These are phyloP conservation scores for Geranium rotundifolium DNA, from an alignment of 345 rosid species.

Conservation along the genomic window DNA sequence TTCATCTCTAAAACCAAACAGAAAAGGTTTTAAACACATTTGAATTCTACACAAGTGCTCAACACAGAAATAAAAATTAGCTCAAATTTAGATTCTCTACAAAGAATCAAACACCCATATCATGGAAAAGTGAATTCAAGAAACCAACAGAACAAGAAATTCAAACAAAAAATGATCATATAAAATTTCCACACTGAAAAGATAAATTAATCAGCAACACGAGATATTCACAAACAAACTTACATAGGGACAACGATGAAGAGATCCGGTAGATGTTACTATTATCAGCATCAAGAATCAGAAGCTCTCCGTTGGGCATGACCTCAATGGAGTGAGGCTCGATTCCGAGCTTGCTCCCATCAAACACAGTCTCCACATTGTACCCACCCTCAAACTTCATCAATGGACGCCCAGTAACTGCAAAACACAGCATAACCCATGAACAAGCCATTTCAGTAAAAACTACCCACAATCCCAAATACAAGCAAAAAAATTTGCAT, in stretches of 20 bases:
- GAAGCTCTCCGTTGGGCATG: constrained; percentile 73
- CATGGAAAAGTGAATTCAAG: not conserved
- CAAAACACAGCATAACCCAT: constrained; percentile 18
- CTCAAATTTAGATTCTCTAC: not conserved
- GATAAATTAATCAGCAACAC: not conserved
- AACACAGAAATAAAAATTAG: too few relatives aligned
- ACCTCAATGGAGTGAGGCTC: constrained; percentile 83
- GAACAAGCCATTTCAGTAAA: not conserved
- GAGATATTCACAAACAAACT: constrained; percentile 17
- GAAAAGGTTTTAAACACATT: too few relatives aligned
- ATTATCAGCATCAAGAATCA: constrained; percentile 79
- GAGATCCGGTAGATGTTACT: constrained; percentile 90
- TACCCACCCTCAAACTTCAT: constrained; percentile 94
- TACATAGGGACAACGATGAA: constrained; percentile 76
- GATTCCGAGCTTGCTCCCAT: constrained; percentile 92
- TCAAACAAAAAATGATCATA: not conserved
- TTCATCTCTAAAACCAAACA: too few relatives aligned
- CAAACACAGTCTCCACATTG: constrained; percentile 90
- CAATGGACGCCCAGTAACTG: constrained; percentile 71
- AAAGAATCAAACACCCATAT: not conserved
- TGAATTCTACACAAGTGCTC: too few relatives aligned
- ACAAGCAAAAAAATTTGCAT: too few relatives aligned
- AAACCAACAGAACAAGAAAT: not conserved
- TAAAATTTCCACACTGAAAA: not conserved
- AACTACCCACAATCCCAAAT: not conserved